phyloP scores from a whole-genome alignment of 1,139 yeast genomes.

The Debaryomyces robertsiae region DNA sequence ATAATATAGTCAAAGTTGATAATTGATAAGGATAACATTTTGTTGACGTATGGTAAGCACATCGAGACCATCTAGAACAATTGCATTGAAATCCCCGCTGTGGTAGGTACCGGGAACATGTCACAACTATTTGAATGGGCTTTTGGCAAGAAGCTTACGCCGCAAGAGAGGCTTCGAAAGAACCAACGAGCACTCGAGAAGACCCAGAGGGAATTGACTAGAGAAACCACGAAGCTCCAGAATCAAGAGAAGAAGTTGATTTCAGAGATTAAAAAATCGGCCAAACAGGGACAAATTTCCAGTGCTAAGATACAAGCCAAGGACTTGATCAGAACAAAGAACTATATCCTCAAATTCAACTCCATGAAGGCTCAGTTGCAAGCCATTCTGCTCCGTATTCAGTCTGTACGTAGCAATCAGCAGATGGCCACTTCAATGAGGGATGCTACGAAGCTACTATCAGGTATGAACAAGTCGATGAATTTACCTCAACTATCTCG shows the following conservation, averaged over 20 bases:
- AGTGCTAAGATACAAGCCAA: constrained; percentile 95
- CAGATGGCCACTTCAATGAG: constrained; percentile 96
- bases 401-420: constrained; percentile 86
- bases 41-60: no score
- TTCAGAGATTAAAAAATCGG: constrained; percentile 84
- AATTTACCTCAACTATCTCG: constrained; percentile 85
- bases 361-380: constrained; percentile 95
- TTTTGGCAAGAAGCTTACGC: constrained; percentile 90
- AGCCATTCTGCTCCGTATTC: constrained; percentile 88
- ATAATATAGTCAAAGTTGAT: no score
- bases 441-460: constrained; percentile 87
- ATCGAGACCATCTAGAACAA: no score
- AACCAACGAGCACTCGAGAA: constrained; percentile 93
- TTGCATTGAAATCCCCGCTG: no score
- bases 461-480: constrained; percentile 87
- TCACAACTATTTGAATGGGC: constrained; percentile 85
- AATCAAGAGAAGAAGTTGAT: constrained; percentile 88
- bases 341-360: constrained; percentile 81
- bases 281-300: constrained; percentile 83
- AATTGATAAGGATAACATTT: not conserved
- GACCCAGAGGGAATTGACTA: constrained; percentile 87
- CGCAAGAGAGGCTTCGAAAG: constrained; percentile 91
- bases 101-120: constrained; percentile 21
- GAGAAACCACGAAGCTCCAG: constrained; percentile 85
- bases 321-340: constrained; percentile 86